A percentile compares a stretch with the other conserved stretches of the same genome.
Conservation (phyloP, 306 rosid genomes). For the Rubus parviflorus region DNA sequence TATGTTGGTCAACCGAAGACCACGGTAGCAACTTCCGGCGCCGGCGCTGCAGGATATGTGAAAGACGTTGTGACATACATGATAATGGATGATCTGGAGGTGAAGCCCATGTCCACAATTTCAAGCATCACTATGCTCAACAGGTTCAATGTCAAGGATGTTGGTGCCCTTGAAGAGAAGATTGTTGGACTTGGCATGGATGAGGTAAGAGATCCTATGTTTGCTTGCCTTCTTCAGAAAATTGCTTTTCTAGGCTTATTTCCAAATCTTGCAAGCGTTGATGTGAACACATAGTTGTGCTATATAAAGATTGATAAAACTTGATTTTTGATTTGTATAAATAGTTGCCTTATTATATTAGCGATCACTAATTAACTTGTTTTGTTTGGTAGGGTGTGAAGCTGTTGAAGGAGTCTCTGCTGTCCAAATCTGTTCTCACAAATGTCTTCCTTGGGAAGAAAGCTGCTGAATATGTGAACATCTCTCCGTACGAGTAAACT, state of each 20-base stretch:
- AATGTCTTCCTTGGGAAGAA: constrained; percentile 15
- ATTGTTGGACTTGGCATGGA: not conserved
- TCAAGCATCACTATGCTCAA: not conserved
- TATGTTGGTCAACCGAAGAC: not conserved
- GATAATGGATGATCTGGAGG: constrained; percentile 37
- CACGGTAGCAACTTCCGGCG: not conserved
- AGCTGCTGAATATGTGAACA: not conserved
- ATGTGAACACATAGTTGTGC: too few species aligned
- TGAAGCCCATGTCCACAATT: constrained; percentile 27
- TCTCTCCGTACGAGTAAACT: too few species aligned
- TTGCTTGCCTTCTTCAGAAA: too few species aligned
- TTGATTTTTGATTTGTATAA: too few species aligned
- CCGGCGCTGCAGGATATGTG: constrained; percentile 25
- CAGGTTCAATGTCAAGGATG: constrained; percentile 7
- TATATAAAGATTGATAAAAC: too few species aligned
- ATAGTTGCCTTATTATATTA: too few species aligned
- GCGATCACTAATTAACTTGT: not conserved
- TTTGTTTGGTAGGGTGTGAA: constrained; percentile 12
- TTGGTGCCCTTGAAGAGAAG: constrained; percentile 20
- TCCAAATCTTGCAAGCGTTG: too few species aligned
- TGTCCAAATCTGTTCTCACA: constrained; percentile 2
- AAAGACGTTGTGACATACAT: constrained; percentile 26
- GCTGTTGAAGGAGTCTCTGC: constrained; percentile 10
- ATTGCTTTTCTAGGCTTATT: too few species aligned
- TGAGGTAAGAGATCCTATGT: constrained; percentile 10